phyloP scores from a whole-genome alignment of 1,284 basidiomycete species.

The Porphyrellus sp. region DNA sequence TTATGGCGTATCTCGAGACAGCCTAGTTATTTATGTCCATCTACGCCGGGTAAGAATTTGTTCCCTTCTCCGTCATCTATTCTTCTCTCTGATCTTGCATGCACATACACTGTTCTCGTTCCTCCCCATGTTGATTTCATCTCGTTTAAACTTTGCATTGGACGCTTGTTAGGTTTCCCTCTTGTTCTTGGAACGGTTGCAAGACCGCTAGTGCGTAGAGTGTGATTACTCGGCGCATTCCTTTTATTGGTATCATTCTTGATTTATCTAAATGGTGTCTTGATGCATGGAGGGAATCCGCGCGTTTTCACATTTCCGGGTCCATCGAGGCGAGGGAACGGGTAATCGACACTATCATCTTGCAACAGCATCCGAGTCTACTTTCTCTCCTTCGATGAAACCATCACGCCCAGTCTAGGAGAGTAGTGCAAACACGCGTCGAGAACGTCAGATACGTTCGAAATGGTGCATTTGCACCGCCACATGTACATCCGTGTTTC shows the following conservation, averaged over 20 bases:
- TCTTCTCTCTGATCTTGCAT: neutral
- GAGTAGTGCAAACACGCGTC: too few species aligned
- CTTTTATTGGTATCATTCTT: conserved; percentile 9
- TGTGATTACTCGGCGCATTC: conserved; percentile 20
- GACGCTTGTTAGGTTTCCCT: conserved; percentile 17
- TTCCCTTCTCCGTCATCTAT: neutral
- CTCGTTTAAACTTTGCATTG: conserved; percentile 12
- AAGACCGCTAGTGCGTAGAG: conserved; percentile 24
- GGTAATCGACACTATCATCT: too few species aligned
- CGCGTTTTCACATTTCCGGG: too few species aligned
- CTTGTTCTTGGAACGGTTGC: conserved; percentile 20
- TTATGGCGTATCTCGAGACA: conserved; percentile 35
- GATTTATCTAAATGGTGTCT: conserved; percentile 18
- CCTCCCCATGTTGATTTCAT: neutral
- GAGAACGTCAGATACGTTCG: too few species aligned
- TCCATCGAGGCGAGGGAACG: too few species aligned
- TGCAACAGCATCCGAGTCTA: too few species aligned
- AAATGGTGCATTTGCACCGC: too few species aligned
- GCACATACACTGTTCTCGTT: conserved; percentile 11
- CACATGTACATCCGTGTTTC: too few species aligned
- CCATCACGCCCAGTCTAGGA: too few species aligned
- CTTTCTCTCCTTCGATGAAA: too few species aligned
- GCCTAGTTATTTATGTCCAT: conserved; percentile 33
- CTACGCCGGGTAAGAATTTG: conserved; percentile 25
- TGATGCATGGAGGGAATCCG: too few species aligned